These are phyloP conservation scores for Septoria linicola DNA, from an alignment of 2,329 filamentous ascomycete genomes.

Conservation along the genomic window DNA sequence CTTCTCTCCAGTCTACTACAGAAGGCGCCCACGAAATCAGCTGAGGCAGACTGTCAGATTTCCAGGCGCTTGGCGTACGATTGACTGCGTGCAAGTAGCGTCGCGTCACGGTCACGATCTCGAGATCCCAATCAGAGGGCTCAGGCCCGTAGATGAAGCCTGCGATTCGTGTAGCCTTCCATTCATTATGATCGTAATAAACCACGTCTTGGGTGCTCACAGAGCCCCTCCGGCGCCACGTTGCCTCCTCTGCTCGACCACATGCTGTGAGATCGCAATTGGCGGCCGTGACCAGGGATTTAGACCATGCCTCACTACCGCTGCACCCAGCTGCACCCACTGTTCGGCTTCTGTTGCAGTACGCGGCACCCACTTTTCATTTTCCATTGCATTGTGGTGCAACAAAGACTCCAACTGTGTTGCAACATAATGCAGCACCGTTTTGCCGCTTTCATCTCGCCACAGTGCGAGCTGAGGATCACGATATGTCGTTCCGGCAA, in stretches of 20 bases:
- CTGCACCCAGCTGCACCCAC: background rate
- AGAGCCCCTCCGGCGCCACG: background rate
- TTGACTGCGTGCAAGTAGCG: background rate
- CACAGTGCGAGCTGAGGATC: too few species aligned
- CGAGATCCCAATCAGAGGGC: background rate
- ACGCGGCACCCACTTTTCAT: background rate
- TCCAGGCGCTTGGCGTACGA: background rate
- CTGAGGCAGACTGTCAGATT: background rate
- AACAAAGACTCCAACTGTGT: background rate
- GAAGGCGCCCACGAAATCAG: background rate
- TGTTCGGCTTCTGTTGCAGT: background rate
- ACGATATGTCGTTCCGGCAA: too few species aligned
- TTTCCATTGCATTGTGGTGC: background rate
- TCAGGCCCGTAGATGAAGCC: background rate
- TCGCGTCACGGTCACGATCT: background rate
- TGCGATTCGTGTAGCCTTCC: background rate
- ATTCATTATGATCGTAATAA: background rate
- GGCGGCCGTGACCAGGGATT: background rate
- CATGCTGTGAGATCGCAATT: too few species aligned
- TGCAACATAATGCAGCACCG: too few species aligned
- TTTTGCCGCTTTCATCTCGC: too few species aligned
- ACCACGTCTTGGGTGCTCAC: background rate
- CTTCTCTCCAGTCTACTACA: too few species aligned
- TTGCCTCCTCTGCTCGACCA: too few species aligned
- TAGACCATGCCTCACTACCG: background rate